A percentile compares a stretch with the other conserved stretches of the same genome.
Evolutionary conservation across 1,284 basidiomycete genomes (phyloP).

Genomic region (Amylostereum chailletii): DNA sequence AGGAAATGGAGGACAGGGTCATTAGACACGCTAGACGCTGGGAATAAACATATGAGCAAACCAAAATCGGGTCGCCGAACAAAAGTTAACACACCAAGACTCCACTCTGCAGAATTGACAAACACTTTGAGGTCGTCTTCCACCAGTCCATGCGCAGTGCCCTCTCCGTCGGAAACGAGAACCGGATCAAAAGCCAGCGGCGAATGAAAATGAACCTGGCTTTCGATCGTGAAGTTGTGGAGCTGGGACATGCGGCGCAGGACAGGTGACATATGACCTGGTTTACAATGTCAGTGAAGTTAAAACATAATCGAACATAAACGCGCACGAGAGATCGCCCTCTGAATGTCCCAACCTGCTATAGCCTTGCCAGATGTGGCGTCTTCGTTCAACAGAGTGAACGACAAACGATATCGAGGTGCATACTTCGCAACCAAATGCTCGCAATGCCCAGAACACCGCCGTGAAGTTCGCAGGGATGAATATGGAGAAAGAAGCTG

Average conservation of each 20-base stretch:
- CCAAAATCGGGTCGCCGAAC: background rate
- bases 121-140: conserved; percentile 85
- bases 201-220: conserved; percentile 88
- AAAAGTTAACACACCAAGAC: conserved; percentile 53
- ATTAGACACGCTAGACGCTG: conserved; percentile 73
- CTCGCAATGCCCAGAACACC: conserved; percentile 21
- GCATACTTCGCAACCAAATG: conserved; percentile 69
- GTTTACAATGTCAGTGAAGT: background rate
- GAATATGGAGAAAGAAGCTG: conserved; percentile 34
- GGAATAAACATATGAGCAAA: conserved; percentile 1
- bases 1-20: conserved; percentile 93
- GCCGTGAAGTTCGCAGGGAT: no score
- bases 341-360: conserved; percentile 64
- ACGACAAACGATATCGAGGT: conserved; percentile 70
- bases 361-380: conserved; percentile 56
- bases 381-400: conserved; percentile 85
- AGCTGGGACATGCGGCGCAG: conserved; percentile 53
- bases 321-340: conserved; percentile 15
- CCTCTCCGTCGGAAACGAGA: conserved; percentile 22
- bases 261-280: conserved; percentile 67
- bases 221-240: conserved; percentile 91
- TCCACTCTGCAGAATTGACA: conserved; percentile 95
- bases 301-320: conserved; percentile 6
- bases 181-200: conserved; percentile 77
- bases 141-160: conserved; percentile 48